phyloP scores from a whole-genome alignment of 805 yeast species.

The Lipomyces lipofer region DNA sequence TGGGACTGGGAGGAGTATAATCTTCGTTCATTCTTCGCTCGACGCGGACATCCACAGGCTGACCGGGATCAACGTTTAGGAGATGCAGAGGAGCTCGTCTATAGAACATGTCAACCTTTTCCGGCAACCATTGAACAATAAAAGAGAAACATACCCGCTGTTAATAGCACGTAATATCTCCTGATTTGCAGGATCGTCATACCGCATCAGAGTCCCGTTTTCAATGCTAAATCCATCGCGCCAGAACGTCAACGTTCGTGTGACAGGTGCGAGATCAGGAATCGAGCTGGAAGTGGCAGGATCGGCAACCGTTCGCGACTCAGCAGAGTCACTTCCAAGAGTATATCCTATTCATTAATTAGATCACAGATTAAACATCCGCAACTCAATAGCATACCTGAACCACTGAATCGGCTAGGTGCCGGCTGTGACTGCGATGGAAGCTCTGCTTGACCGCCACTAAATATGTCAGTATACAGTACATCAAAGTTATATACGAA shows the following conservation, averaged over 20 bases:
- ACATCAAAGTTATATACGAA: neutral
- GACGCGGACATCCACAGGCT: constrained; percentile 91
- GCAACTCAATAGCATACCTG: constrained; percentile 3
- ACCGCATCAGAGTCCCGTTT: constrained; percentile 80
- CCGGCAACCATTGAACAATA: neutral
- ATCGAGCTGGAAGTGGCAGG: constrained; percentile 38
- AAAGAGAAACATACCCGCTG: constrained; percentile 52
- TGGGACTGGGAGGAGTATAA: constrained; percentile 64
- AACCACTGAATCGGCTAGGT: constrained; percentile 10
- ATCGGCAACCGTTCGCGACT: constrained; percentile 8
- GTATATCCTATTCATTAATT: constrained; percentile 21
- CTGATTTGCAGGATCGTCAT: constrained; percentile 90
- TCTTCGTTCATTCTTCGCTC: constrained; percentile 78
- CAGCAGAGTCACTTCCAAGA: constrained; percentile 28
- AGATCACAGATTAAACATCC: neutral
- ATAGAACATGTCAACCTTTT: neutral
- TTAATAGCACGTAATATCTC: constrained; percentile 75
- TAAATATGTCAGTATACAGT: no score
- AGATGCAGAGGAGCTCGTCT: constrained; percentile 79
- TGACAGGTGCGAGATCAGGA: constrained; percentile 53
- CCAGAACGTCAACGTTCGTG: constrained; percentile 90
- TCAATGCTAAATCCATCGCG: constrained; percentile 94
- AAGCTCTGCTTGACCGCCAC: constrained; percentile 15
- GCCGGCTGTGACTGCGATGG: constrained; percentile 9
- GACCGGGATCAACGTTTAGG: constrained; percentile 81